Evolutionary conservation across 768 basidiomycete species (phyloP).

Genomic region (Hirschioporus abietinus): DNA sequence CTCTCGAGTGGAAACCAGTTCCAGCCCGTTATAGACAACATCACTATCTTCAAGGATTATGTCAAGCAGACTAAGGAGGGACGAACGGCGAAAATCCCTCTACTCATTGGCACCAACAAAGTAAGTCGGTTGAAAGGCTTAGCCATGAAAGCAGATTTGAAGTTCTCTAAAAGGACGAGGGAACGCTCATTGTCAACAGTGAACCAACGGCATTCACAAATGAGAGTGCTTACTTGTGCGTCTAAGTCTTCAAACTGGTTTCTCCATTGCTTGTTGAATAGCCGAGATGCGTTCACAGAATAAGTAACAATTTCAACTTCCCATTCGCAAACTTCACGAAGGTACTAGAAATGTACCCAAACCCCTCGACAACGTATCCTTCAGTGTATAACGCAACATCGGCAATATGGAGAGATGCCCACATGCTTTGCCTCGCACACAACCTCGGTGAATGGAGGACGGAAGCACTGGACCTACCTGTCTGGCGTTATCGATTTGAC

Average conservation of each 20-base stretch:
- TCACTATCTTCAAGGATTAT: constrained; percentile 21
- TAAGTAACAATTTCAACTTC: constrained; percentile 21
- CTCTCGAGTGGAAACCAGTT: constrained; percentile 21
- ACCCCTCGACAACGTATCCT: constrained; percentile 17
- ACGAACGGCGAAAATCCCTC: constrained; percentile 17
- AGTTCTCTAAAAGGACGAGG: constrained; percentile 17
- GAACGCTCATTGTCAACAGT: constrained; percentile 20
- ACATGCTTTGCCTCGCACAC: constrained; percentile 21
- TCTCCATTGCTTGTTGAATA: neutral
- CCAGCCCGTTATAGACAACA: constrained; percentile 23
- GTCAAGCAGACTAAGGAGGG: constrained; percentile 18
- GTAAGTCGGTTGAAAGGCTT: neutral
- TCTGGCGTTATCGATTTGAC: constrained; percentile 24
- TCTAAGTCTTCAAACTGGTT: neutral
- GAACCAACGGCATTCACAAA: constrained; percentile 21
- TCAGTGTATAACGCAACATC: constrained; percentile 20
- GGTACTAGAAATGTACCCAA: constrained; percentile 18
- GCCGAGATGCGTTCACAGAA: neutral
- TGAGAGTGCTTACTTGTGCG: constrained; percentile 19
- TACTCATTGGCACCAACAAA: constrained; percentile 20
- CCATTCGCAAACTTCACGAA: constrained; percentile 19
- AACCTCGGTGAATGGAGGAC: constrained; percentile 20
- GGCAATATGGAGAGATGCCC: constrained; percentile 22
- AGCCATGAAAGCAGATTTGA: neutral
- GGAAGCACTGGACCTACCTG: constrained; percentile 17